Conservation (phyloP, 768 basidiomycete genomes). For the Auriscalpium microsporum region DNA sequence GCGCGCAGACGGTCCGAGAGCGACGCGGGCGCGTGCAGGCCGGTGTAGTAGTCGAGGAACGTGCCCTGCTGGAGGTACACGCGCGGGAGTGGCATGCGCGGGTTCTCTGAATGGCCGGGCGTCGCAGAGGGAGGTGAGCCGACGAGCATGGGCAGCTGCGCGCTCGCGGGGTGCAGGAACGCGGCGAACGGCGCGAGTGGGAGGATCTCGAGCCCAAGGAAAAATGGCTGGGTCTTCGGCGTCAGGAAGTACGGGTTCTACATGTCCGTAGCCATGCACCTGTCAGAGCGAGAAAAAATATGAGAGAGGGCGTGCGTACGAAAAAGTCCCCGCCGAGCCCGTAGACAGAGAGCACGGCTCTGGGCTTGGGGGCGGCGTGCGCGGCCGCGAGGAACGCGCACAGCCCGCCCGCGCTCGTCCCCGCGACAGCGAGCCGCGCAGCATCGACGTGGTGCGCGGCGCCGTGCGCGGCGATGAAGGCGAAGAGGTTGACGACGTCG, state of each 20-base stretch:
- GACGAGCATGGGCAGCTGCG: conserved; percentile 20
- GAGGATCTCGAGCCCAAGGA: conserved; percentile 46
- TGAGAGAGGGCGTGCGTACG: conserved; percentile 16
- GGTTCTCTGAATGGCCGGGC: conserved; percentile 54
- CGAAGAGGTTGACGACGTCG: conserved; percentile 50
- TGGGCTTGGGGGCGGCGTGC: conserved; percentile 37
- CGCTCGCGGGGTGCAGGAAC: conserved; percentile 38
- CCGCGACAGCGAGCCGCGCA: conserved; percentile 41
- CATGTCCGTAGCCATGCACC: background rate
- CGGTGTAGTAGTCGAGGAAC: conserved; percentile 52
- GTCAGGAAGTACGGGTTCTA: conserved; percentile 45
- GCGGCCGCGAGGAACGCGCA: conserved; percentile 55
- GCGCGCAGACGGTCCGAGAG: conserved; percentile 36
- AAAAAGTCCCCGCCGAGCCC: conserved; percentile 57
- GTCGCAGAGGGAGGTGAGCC: conserved; percentile 40
- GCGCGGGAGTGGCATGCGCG: conserved; percentile 49
- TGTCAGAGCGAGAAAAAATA: background rate
- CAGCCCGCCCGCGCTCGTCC: conserved; percentile 52
- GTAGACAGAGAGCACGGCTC: conserved; percentile 42
- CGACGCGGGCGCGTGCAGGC: conserved; percentile 28
- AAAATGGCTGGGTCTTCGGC: conserved; percentile 42
- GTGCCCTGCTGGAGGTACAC: conserved; percentile 52
- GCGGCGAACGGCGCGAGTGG: conserved; percentile 38
- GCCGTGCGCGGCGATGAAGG: conserved; percentile 28
- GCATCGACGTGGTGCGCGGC: conserved; percentile 26